Conservation (phyloP, 2,329 filamentous ascomycete genomes). For the Pseudogymnoascus sp. region DNA sequence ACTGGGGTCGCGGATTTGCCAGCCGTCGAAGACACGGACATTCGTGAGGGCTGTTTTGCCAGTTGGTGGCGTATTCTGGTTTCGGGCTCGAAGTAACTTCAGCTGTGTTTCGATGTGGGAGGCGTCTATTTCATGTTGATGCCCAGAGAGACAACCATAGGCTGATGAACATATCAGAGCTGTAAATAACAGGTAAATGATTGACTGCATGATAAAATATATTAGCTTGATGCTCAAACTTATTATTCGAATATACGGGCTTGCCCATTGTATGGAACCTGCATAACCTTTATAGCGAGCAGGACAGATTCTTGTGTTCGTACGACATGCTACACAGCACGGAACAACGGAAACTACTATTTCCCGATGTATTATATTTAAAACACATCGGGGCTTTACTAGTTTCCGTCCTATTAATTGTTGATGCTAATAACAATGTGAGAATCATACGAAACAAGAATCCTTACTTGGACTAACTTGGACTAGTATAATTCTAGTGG, state of each 20-base stretch:
- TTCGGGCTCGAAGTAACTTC: background rate
- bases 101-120: background rate
- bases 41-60: conserved; percentile 10
- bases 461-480: too few species aligned
- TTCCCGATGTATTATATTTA: background rate
- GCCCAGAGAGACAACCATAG: background rate
- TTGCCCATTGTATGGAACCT: background rate
- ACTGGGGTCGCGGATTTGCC: conserved; percentile 1
- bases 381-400: too few species aligned
- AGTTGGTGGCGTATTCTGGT: background rate
- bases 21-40: conserved; percentile 11
- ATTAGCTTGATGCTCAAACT: background rate
- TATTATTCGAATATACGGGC: background rate
- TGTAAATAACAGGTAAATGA: background rate
- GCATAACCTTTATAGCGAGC: background rate
- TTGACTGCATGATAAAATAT: background rate
- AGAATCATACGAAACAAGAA: too few species aligned
- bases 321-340: background rate
- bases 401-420: too few species aligned
- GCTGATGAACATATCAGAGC: background rate
- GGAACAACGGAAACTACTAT: background rate
- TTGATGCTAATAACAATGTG: background rate
- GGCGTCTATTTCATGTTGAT: background rate
- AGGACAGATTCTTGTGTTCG: too few species aligned
- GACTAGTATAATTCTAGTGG: background rate